Percentiles rank a stretch among this genome's conserved stretches.
Evolutionary conservation across 2,329 filamentous ascomycete genomes (phyloP).

Genomic region (Waltergamsia citrina): DNA sequence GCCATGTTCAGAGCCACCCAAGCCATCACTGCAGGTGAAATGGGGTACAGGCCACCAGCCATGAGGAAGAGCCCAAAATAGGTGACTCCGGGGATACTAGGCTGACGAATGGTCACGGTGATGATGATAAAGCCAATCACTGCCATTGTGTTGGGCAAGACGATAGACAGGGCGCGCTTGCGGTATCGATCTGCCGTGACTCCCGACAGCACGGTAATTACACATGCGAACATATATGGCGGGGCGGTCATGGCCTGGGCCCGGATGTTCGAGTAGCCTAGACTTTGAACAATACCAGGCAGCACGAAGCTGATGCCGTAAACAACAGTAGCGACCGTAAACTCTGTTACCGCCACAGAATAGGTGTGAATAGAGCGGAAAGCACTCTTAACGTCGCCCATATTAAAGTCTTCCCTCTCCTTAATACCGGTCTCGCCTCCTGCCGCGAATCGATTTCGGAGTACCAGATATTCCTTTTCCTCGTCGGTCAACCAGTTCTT

Average conservation of each 20-base stretch:
- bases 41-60: conserved; percentile 2
- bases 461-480: conserved; percentile 62
- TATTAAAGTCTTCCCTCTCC: conserved; percentile 23
- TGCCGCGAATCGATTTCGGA: conserved; percentile 46
- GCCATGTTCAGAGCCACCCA: conserved; percentile 1
- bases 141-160: neutral
- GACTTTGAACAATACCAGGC: conserved; percentile 52
- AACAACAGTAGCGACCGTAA: conserved; percentile 54
- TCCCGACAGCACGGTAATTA: neutral
- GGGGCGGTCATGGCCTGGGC: conserved; percentile 58
- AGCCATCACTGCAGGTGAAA: conserved; percentile 1
- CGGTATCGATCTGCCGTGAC: conserved; percentile 1
- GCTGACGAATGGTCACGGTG: neutral
- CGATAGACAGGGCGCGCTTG: neutral
- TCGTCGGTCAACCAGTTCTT: conserved; percentile 60
- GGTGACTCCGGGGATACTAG: neutral
- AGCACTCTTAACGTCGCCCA: conserved; percentile 65
- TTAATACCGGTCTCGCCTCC: neutral
- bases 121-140: conserved; percentile 2
- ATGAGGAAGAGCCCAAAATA: conserved; percentile 2
- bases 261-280: conserved; percentile 46
- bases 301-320: conserved; percentile 50
- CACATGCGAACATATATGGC: conserved; percentile 31
- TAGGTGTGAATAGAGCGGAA: conserved; percentile 36
- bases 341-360: conserved; percentile 24